Evolutionary conservation across 495 filamentous ascomycete species (phyloP), one percentile per base, ranked within the genome.

Genomic region (Hyphodiscus hymeniophilus): DNA sequence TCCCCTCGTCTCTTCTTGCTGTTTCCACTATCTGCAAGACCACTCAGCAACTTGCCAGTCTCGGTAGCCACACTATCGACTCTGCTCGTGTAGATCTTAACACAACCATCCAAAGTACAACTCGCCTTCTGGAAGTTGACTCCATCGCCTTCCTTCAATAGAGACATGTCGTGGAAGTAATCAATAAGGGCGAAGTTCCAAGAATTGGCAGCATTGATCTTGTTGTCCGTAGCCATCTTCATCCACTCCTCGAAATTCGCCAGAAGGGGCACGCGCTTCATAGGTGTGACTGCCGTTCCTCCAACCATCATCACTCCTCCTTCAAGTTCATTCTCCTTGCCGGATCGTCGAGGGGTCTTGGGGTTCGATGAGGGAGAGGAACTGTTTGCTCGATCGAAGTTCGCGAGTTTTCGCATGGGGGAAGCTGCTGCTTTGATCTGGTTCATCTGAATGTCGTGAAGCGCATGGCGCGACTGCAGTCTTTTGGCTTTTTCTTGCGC

Each of bases 161-260:
- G 68, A 4, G 89, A 95, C 94, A 99, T 96, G 58, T 99, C 92
- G 59, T 99, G 90, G 60, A 99, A 99, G 63, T 99, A 99, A 63
- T 99, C 92, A 61, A 99, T 99, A 6, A 99, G 76, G 2, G 92
- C 92, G 65, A 99, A 96, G 60, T 97, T 96, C 92, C 92, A 99
- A 15, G 92, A 96, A 64, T 99, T 99, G 20, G 85, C 81, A 34
- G 92, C 94, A 61, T 97, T 99, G 68, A 99, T 99, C 74, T 99
- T 99, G 72, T 99, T 99, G 70, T 99, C 92, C 18, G 91, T 97
- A 8, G 94, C 94, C 87, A 97, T 90, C 76, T 97, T 99, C 94
- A 99, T 97, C 92, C 92, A 97, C 61, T 99, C 94, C 65, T 99
- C 92, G 59, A 97, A 99, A 66, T 97, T 97, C 43, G 94, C 94